Evolutionary conservation across 352 stramenopile genomes (phyloP).

Genomic region (Peronospora belbahrii): DNA sequence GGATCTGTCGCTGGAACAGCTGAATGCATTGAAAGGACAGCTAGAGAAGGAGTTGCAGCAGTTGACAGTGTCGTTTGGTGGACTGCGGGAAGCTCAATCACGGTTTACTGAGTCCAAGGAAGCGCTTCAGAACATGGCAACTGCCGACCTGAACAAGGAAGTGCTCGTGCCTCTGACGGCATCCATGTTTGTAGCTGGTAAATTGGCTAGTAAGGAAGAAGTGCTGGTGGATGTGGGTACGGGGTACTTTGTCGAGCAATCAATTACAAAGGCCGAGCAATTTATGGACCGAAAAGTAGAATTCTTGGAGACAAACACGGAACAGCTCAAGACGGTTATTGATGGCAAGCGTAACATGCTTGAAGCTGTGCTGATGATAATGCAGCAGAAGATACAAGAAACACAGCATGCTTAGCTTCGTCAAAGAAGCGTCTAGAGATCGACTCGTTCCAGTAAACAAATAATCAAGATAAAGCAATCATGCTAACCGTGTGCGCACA

Average conservation of each 20-base stretch:
- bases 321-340: constrained; percentile 88
- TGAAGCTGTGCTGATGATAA: constrained; percentile 71
- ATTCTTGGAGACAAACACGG: constrained; percentile 89
- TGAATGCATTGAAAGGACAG: constrained; percentile 88
- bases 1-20: constrained; percentile 89
- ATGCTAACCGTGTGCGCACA: neutral
- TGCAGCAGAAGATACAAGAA: constrained; percentile 79
- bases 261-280: constrained; percentile 73
- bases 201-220: constrained; percentile 76
- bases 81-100: constrained; percentile 64
- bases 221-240: constrained; percentile 93
- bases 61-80: constrained; percentile 57
- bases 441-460: constrained; percentile 4
- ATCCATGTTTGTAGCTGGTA: constrained; percentile 91
- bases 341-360: constrained; percentile 76
- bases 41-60: constrained; percentile 80
- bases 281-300: constrained; percentile 91
- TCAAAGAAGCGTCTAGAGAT: constrained; percentile 13
- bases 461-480: constrained; percentile 12
- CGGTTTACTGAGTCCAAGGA: constrained; percentile 79
- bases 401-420: constrained; percentile 21
- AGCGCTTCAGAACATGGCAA: constrained; percentile 50
- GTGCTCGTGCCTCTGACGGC: constrained; percentile 93
- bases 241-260: constrained; percentile 92
- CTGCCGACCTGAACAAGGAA: constrained; percentile 58